These are phyloP conservation scores for Retiboletus flavoniger DNA, from an alignment of 1,284 basidiomycete species.

Conservation along the genomic window DNA sequence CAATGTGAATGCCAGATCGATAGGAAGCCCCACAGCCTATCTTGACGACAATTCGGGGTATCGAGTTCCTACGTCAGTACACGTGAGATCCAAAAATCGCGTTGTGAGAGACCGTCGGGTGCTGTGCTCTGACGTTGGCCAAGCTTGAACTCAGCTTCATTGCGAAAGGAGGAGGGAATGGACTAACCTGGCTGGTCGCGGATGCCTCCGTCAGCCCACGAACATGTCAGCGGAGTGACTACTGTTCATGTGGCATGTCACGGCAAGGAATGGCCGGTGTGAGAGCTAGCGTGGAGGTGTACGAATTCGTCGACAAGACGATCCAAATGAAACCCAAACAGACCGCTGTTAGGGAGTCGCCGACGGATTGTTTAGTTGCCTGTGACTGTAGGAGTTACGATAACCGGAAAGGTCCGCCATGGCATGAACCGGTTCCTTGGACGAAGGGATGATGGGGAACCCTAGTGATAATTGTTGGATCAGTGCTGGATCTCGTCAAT, in stretches of 20 bases:
- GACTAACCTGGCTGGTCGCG: not conserved
- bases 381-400: slow-evolving; percentile 8
- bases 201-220: not conserved
- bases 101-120: not conserved
- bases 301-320: slow-evolving; percentile 25
- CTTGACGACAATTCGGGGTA: not conserved
- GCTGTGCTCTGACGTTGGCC: not conserved
- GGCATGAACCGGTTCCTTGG: slow-evolving; percentile 22
- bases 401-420: slow-evolving; percentile 8
- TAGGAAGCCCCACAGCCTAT: slow-evolving; percentile 12
- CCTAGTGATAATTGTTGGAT: slow-evolving; percentile 12
- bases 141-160: not conserved
- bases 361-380: slow-evolving; percentile 21
- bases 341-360: slow-evolving; percentile 27
- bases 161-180: not conserved
- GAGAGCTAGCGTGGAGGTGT: slow-evolving; percentile 11
- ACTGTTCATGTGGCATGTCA: slow-evolving; percentile 9
- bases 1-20: slow-evolving; percentile 13
- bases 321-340: slow-evolving; percentile 34
- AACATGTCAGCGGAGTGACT: not conserved
- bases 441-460: slow-evolving; percentile 10
- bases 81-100: not conserved
- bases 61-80: not conserved
- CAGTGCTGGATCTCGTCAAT: slow-evolving; percentile 17
- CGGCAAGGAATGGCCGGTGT: slow-evolving; percentile 28